Evolutionary conservation across 2,329 filamentous ascomycete genomes (phyloP).

Genomic region (Penicillium frequentans): DNA sequence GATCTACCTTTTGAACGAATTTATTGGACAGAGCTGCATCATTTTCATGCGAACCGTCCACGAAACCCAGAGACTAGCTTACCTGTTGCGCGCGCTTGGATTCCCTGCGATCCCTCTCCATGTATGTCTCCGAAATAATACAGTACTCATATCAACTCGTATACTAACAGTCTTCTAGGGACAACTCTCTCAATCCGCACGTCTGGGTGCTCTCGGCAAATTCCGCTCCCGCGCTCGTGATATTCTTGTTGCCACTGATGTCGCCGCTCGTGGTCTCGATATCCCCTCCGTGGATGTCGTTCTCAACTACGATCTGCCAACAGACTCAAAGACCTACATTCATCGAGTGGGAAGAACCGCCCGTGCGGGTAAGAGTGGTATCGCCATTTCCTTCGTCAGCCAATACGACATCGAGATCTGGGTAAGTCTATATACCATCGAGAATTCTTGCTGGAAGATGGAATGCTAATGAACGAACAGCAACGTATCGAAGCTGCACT

Average conservation of each 20-base stretch:
- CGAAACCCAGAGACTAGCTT: constrained; percentile 82
- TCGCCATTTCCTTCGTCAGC: constrained; percentile 77
- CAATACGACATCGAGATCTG: constrained; percentile 87
- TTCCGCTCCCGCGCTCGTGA: constrained; percentile 79
- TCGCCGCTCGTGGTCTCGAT: constrained; percentile 89
- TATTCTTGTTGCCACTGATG: constrained; percentile 86
- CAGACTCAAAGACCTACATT: constrained; percentile 86
- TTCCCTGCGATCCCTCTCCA: constrained; percentile 91
- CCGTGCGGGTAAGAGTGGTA: constrained; percentile 79
- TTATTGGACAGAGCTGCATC: constrained; percentile 73
- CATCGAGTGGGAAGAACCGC: constrained; percentile 88
- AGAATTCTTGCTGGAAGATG: background rate
- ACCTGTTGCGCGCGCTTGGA: constrained; percentile 78
- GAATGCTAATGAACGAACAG: background rate
- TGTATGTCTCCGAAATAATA: constrained; percentile 8
- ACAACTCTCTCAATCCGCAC: constrained; percentile 82
- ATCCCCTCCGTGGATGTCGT: constrained; percentile 90
- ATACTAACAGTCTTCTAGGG: constrained; percentile 33
- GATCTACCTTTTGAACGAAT: constrained; percentile 81
- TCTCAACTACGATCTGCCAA: constrained; percentile 80
- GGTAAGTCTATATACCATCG: constrained; percentile 39
- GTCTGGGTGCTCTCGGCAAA: constrained; percentile 84
- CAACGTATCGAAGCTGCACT: constrained; percentile 74
- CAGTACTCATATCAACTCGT: background rate
- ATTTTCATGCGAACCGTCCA: constrained; percentile 86